Conservation (phyloP, 2,329 filamentous ascomycete species). For the Nemania abortiva region DNA sequence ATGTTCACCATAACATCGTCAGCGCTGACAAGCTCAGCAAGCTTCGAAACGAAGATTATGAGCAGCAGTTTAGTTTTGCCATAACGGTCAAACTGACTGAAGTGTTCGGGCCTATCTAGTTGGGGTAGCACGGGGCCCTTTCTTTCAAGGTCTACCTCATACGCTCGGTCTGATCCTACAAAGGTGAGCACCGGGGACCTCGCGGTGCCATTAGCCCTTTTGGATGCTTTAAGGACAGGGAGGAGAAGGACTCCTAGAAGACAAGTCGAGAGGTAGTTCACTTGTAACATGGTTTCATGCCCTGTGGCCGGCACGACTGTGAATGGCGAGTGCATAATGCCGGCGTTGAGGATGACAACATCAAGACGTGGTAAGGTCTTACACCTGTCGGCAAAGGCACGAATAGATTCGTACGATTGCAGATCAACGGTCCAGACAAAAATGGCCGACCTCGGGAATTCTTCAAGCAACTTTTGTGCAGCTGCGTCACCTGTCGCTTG, state of each 20-base stretch:
- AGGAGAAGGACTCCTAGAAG: conserved; percentile 14
- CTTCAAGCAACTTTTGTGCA: background rate
- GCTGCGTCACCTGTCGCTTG: background rate
- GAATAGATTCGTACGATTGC: background rate
- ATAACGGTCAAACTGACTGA: conserved; percentile 6
- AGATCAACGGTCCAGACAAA: background rate
- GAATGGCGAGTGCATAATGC: background rate
- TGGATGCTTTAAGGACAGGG: conserved; percentile 2
- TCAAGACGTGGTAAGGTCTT: background rate
- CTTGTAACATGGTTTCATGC: conserved; percentile 14
- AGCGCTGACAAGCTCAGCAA: conserved; percentile 9
- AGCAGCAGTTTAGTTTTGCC: conserved; percentile 2
- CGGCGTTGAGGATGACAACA: conserved; percentile 9
- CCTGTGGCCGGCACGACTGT: background rate
- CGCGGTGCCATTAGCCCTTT: background rate
- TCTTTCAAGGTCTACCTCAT: background rate
- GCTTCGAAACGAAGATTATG: conserved; percentile 9
- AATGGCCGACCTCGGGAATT: background rate
- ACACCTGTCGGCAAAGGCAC: background rate
- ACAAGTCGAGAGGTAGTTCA: conserved; percentile 22
- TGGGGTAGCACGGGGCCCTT: background rate
- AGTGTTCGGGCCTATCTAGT: conserved; percentile 1
- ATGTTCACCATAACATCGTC: conserved; percentile 18
- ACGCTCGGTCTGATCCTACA: conserved; percentile 10
- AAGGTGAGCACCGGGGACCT: conserved; percentile 1